Conservation (phyloP, 192 early-diverging fungal genomes). For the Lunasporangiospora selenospora region DNA sequence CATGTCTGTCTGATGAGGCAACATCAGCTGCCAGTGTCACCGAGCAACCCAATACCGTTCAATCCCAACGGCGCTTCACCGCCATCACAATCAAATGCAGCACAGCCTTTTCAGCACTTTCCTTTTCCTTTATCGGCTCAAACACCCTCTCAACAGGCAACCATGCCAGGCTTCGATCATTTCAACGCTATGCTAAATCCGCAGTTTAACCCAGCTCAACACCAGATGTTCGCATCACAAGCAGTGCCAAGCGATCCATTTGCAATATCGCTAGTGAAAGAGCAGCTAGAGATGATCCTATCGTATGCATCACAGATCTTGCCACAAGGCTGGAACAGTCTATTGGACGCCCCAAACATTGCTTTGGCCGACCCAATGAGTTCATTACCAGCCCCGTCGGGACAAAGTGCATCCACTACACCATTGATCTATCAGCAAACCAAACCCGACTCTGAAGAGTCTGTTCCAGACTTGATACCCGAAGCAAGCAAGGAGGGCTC, state of each 20-base stretch:
- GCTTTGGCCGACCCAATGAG: no score
- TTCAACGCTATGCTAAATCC: neutral
- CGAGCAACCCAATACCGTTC: neutral
- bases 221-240: neutral
- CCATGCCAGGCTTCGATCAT: neutral
- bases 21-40: neutral
- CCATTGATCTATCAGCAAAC: no score
- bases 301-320: neutral
- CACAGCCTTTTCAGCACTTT: neutral
- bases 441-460: no score
- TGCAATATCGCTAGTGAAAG: neutral
- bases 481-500: no score
- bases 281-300: conserved; percentile 2
- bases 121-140: neutral
- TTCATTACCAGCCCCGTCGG: no score
- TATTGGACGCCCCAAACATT: no score
- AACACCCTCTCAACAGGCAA: neutral
- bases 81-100: neutral
- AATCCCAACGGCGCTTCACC: neutral
- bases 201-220: neutral
- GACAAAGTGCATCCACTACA: no score
- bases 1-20: conserved; percentile 4
- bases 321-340: neutral
- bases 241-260: no score
- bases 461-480: no score